These are phyloP conservation scores for Linnemannia elongata DNA, from an alignment of 192 early-diverging fungal species.

Conservation along the genomic window DNA sequence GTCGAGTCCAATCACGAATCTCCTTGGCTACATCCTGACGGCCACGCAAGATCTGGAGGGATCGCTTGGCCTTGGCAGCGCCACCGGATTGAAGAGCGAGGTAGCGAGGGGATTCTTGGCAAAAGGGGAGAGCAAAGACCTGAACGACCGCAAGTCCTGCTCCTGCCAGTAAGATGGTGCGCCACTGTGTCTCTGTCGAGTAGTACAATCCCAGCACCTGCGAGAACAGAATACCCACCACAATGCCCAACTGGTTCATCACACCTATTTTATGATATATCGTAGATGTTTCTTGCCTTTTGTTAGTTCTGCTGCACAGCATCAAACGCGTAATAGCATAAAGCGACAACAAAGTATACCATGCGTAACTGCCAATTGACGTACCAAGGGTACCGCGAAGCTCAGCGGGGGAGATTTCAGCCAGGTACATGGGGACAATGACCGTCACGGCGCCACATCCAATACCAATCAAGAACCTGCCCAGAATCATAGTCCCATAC, in stretches of 20 bases:
- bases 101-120: slow-evolving; percentile 86
- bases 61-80: slow-evolving; percentile 61
- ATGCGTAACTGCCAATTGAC: background rate
- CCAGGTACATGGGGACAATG: slow-evolving; percentile 85
- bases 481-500: slow-evolving; percentile 65
- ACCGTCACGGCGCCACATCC: slow-evolving; percentile 83
- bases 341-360: background rate
- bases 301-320: background rate
- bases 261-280: slow-evolving; percentile 58
- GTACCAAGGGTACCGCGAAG: slow-evolving; percentile 80
- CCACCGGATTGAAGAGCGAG: slow-evolving; percentile 68
- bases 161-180: slow-evolving; percentile 76
- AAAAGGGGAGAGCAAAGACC: slow-evolving; percentile 73
- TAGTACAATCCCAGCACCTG: slow-evolving; percentile 77
- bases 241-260: slow-evolving; percentile 89
- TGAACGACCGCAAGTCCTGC: slow-evolving; percentile 74
- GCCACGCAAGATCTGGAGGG: slow-evolving; percentile 70
- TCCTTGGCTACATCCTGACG: slow-evolving; percentile 65
- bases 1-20: slow-evolving; percentile 64
- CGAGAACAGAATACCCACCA: slow-evolving; percentile 82
- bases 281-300: background rate
- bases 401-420: slow-evolving; percentile 78
- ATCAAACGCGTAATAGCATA: background rate
- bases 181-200: slow-evolving; percentile 76
- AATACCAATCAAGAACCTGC: slow-evolving; percentile 82